A percentile compares a stretch with the other conserved stretches of the same genome.
phyloP scores from a whole-genome alignment of 441 rosid genomes.

The Jatropha podagrica region DNA sequence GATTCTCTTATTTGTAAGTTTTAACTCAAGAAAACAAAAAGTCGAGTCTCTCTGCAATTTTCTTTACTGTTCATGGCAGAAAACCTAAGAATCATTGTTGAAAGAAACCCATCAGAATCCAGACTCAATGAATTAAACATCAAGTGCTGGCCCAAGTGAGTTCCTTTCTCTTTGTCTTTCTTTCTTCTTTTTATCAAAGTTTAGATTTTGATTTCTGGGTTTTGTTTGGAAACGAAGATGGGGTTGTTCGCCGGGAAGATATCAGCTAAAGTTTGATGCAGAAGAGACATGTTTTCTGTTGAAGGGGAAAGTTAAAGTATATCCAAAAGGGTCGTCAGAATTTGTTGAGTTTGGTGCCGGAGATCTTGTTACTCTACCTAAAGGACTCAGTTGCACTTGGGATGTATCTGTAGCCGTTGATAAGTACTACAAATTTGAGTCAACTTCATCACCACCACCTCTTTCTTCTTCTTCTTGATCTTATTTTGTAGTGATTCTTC shows the following conservation, averaged over 20 bases:
- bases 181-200: not conserved
- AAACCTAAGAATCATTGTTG: conserved; percentile 53
- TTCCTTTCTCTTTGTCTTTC: not conserved
- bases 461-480: not conserved
- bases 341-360: conserved; percentile 90
- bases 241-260: conserved; percentile 93
- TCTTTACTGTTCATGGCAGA: conserved; percentile 35
- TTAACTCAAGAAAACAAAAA: not conserved
- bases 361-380: conserved; percentile 81
- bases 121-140: conserved; percentile 65
- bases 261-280: conserved; percentile 81
- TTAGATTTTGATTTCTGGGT: not conserved
- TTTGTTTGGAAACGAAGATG: conserved; percentile 40
- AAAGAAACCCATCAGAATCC: conserved; percentile 65
- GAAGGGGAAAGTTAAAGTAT: conserved; percentile 79
- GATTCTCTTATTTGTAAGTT: not conserved
- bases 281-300: conserved; percentile 86
- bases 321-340: conserved; percentile 57
- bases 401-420: conserved; percentile 83
- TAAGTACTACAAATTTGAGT: conserved; percentile 78
- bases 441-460: conserved; percentile 29
- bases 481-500: no score
- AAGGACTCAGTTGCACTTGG: conserved; percentile 93
- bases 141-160: conserved; percentile 98
- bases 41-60: not conserved